phyloP scores from a whole-genome alignment of 1,284 basidiomycete genomes.

The Salmacisia buchloeana region DNA sequence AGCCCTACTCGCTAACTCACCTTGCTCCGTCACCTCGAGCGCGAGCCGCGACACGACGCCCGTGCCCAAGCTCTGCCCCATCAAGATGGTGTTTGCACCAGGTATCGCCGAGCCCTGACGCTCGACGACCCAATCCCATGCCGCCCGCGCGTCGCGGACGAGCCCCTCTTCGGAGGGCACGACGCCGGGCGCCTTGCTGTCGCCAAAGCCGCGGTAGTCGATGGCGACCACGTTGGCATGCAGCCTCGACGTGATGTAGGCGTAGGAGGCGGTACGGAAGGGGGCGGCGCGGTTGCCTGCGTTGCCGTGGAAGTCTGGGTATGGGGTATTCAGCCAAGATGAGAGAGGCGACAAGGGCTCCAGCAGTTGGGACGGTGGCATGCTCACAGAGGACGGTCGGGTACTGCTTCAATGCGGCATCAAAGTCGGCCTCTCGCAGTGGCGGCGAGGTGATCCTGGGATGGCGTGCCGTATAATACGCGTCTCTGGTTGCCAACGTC shows the following conservation, averaged over 20 bases:
- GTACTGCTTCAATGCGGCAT: slow-evolving; percentile 21
- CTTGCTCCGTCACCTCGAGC: slow-evolving; percentile 60
- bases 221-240: slow-evolving; percentile 72
- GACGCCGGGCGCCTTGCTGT: slow-evolving; percentile 63
- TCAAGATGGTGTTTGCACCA: slow-evolving; percentile 62
- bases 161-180: slow-evolving; percentile 70
- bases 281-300: slow-evolving; percentile 67
- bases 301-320: slow-evolving; percentile 73
- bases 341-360: background rate
- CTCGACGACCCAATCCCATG: slow-evolving; percentile 69
- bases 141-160: slow-evolving; percentile 67
- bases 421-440: slow-evolving; percentile 15
- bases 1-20: slow-evolving; percentile 21
- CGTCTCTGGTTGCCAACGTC: background rate
- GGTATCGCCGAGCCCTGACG: slow-evolving; percentile 50
- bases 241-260: slow-evolving; percentile 61
- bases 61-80: slow-evolving; percentile 78
- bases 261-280: slow-evolving; percentile 63
- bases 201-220: slow-evolving; percentile 88
- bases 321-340: background rate
- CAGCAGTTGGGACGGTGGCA: background rate
- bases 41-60: slow-evolving; percentile 66
- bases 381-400: slow-evolving; percentile 62
- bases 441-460: background rate
- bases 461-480: background rate